Evolutionary conservation across 1,139 yeast species (phyloP).

Genomic region (Candida smagusa): DNA sequence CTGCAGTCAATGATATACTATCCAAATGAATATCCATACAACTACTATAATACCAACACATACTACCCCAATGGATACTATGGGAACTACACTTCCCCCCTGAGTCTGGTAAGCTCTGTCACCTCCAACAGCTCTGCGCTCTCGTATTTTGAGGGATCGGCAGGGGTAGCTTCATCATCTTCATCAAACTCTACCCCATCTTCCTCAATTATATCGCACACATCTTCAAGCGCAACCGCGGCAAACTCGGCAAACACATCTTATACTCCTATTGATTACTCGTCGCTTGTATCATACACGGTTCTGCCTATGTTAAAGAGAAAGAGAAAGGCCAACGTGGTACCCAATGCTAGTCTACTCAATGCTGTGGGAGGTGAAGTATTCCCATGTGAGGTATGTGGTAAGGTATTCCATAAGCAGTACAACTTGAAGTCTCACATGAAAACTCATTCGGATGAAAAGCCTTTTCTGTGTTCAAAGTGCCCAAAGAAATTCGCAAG

Average conservation of each 20-base stretch:
- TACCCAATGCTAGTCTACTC: neutral
- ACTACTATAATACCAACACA: slow-evolving; percentile 7
- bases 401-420: slow-evolving; percentile 50
- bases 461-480: slow-evolving; percentile 48
- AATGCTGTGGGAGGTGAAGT: slow-evolving; percentile 7
- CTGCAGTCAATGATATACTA: slow-evolving; percentile 6
- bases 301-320: slow-evolving; percentile 35
- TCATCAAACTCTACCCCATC: too few species aligned
- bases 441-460: slow-evolving; percentile 55
- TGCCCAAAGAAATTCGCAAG: slow-evolving; percentile 55
- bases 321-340: slow-evolving; percentile 20
- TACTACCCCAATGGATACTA: slow-evolving; percentile 7
- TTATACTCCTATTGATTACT: slow-evolving; percentile 27
- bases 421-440: slow-evolving; percentile 55
- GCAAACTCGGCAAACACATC: neutral
- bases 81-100: slow-evolving; percentile 6
- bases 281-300: slow-evolving; percentile 36
- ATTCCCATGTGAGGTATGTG: slow-evolving; percentile 47
- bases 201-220: too few species aligned
- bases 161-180: too few species aligned
- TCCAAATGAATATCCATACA: slow-evolving; percentile 8
- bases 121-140: slow-evolving; percentile 1
- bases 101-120: slow-evolving; percentile 3
- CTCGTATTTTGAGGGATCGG: neutral
- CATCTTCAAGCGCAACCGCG: neutral